Conservation (phyloP, 305 asterid genomes). For the Fraxinus greggii region DNA sequence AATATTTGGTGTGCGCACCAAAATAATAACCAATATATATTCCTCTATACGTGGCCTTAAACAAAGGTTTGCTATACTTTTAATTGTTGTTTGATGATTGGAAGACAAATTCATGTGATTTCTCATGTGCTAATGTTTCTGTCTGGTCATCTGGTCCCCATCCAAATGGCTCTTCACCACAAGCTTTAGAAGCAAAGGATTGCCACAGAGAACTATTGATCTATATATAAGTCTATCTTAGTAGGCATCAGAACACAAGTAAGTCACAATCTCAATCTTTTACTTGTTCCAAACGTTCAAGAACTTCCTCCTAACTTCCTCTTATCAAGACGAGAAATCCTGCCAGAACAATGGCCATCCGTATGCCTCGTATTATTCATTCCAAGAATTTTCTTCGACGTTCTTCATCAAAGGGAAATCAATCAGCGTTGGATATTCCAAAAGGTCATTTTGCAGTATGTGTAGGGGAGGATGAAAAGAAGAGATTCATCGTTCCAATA, state of each 20-base stretch:
- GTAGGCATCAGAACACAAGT: neutral
- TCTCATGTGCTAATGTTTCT: constrained; percentile 19
- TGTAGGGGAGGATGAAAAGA: constrained; percentile 28
- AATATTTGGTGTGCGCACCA: neutral
- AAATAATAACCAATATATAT: neutral
- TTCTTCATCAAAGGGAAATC: neutral
- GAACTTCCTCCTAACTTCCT: neutral
- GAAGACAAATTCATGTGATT: constrained; percentile 32
- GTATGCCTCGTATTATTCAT: neutral
- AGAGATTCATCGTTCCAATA: constrained; percentile 29
- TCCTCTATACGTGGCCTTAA: neutral
- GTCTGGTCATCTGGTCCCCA: neutral
- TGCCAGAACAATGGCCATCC: neutral
- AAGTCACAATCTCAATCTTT: neutral
- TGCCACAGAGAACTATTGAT: neutral
- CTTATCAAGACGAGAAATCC: neutral
- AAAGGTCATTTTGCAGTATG: constrained; percentile 27
- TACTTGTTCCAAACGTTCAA: neutral
- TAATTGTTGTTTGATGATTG: neutral
- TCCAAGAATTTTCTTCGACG: neutral
- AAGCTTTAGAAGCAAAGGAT: neutral
- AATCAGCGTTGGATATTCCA: constrained; percentile 10
- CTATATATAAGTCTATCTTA: neutral
- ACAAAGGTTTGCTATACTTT: neutral
- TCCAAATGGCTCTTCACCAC: neutral